phyloP scores from a whole-genome alignment of 306 rosid species.

The Medicago arabica region DNA sequence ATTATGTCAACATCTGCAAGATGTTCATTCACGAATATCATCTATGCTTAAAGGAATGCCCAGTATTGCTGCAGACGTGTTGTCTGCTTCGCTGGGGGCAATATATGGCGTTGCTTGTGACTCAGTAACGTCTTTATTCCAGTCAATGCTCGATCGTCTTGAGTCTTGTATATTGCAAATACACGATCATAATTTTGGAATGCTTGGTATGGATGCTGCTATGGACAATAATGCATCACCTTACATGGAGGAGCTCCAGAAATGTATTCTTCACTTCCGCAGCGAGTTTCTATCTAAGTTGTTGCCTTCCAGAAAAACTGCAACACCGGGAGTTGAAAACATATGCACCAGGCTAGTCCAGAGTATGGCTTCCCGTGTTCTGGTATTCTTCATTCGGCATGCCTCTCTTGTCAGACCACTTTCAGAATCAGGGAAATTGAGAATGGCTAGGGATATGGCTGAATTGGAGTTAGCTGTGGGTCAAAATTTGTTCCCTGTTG shows the following conservation, averaged over 20 bases:
- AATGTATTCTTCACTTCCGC: conserved; percentile 90
- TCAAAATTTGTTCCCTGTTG: conserved; percentile 91
- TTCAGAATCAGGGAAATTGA: conserved; percentile 96
- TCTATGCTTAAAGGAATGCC: conserved; percentile 78
- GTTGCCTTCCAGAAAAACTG: conserved; percentile 68
- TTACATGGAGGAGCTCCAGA: conserved; percentile 98
- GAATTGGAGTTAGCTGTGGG: conserved; percentile 96
- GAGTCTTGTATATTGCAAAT: conserved; percentile 94
- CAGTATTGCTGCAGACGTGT: conserved; percentile 80
- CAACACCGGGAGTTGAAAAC: conserved; percentile 66
- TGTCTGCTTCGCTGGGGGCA: conserved; percentile 91
- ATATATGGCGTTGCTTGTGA: conserved; percentile 95
- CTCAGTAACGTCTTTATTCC: conserved; percentile 87
- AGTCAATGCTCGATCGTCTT: conserved; percentile 94
- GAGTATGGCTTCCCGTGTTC: conserved; percentile 93
- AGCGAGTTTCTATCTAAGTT: conserved; percentile 80
- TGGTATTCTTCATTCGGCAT: conserved; percentile 90
- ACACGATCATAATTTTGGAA: conserved; percentile 88
- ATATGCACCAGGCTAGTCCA: conserved; percentile 94
- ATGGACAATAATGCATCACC: conserved; percentile 96
- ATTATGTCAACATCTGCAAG: conserved; percentile 93
- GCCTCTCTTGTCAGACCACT: conserved; percentile 99
- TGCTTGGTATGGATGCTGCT: conserved; percentile 86
- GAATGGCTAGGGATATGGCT: conserved; percentile 99
- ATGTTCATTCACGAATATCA: conserved; percentile 76